Conservation (phyloP, 169 alveolate genomes). For the Plasmodium knowlesi region DNA sequence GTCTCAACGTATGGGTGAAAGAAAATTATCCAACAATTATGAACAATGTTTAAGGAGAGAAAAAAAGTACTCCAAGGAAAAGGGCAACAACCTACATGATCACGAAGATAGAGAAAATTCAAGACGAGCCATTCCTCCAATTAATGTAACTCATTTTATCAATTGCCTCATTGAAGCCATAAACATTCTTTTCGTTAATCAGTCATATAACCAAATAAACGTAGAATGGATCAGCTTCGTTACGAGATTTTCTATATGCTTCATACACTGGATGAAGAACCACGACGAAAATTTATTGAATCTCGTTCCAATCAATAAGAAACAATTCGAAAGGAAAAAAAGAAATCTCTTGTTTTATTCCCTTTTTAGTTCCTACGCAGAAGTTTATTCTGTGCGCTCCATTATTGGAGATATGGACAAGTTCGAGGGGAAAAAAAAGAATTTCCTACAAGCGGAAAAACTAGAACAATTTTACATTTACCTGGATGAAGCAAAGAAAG, state of each 20-base stretch:
- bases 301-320: constrained; percentile 32
- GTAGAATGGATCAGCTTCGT: constrained; percentile 75
- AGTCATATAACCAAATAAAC: constrained; percentile 54
- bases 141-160: constrained; percentile 46
- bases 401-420: constrained; percentile 6
- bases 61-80: background rate
- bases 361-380: constrained; percentile 66
- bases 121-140: background rate
- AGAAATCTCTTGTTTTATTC: constrained; percentile 66
- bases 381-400: constrained; percentile 7
- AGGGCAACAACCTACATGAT: background rate
- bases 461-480: constrained; percentile 9
- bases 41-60: background rate
- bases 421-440: background rate
- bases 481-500: background rate
- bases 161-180: constrained; percentile 64
- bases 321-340: constrained; percentile 69
- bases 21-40: constrained; percentile 7
- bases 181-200: constrained; percentile 60
- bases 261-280: constrained; percentile 74
- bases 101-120: background rate
- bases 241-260: constrained; percentile 68
- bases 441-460: constrained; percentile 22
- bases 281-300: constrained; percentile 47
- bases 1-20: background rate